Evolutionary conservation across 1,284 basidiomycete species (phyloP).

Genomic region (Pseudozyma sp.): DNA sequence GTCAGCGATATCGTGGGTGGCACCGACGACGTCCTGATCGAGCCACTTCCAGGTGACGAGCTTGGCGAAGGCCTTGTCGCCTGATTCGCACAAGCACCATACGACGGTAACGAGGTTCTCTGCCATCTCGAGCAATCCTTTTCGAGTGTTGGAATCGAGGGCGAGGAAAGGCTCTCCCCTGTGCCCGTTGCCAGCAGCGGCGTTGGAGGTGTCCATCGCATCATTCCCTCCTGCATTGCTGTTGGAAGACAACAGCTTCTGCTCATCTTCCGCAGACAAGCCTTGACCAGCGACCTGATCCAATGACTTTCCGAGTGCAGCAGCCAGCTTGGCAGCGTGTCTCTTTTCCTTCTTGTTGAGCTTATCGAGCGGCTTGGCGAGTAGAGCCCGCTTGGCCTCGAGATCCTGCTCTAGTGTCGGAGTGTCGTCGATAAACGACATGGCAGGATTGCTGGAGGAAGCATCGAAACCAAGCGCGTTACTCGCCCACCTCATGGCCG

Average conservation of each 20-base stretch:
- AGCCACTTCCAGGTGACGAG: slow-evolving; percentile 53
- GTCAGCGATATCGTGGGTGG: slow-evolving; percentile 1
- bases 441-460: slow-evolving; percentile 9
- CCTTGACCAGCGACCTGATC: slow-evolving; percentile 37
- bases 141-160: slow-evolving; percentile 46
- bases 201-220: slow-evolving; percentile 17
- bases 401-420: slow-evolving; percentile 39
- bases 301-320: slow-evolving; percentile 40
- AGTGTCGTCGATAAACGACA: slow-evolving; percentile 34
- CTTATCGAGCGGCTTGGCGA: slow-evolving; percentile 61
- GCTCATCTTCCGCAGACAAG: slow-evolving; percentile 29
- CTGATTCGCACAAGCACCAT: slow-evolving; percentile 52
- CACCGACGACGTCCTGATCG: slow-evolving; percentile 26
- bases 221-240: background rate
- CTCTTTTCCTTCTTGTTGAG: slow-evolving; percentile 68
- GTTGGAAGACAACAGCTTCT: slow-evolving; percentile 23
- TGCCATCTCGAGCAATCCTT: slow-evolving; percentile 55
- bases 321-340: slow-evolving; percentile 59
- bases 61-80: slow-evolving; percentile 51
- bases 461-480: slow-evolving; percentile 47
- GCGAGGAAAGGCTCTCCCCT: slow-evolving; percentile 38
- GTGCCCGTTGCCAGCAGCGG: background rate
- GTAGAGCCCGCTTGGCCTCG: slow-evolving; percentile 34
- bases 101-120: slow-evolving; percentile 55
- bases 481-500: slow-evolving; percentile 53